Base-by-base conservation (phyloP, 106 monocot genomes). In the Dioscorea zingiberensis region DNA sequence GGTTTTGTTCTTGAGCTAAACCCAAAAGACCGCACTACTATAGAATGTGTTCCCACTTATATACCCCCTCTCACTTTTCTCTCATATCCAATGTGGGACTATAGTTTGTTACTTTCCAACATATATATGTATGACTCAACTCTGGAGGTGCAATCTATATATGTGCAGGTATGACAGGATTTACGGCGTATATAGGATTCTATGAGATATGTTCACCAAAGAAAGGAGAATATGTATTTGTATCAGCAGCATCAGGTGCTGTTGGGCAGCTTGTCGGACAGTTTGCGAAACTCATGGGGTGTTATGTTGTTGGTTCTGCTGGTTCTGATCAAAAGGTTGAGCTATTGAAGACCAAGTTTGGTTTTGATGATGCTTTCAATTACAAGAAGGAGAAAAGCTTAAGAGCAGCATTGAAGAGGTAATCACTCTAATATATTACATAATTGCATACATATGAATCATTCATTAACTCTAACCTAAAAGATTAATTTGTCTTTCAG, bases 301-400 rank as follows among this genome's bases (percentile, higher is more conserved):
- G 79, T 28, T 74, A 79, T 69, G 79, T 74, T 9, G 79, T 74
- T 27, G 79, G 79, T 12, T 62, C 48, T 65, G 65, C 65, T 65
- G 65, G 65, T 0, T 45, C 14, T 44, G 19, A 65, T 45, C 48
- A 65, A 0, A 65, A 65, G 65, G 65, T 86, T 10, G 58, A 66
- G 57, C 51, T 82, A 21, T 22, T 82, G 69, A 86, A 75, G 55
- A 61, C 38, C 59, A 86, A 86, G 69, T 76, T 81, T 61, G 81
- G 81, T 22, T 86, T 82, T 57, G 78, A 86, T 25, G 81, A 85
- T 25, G 85, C 78, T 47, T 85, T 85, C 46, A 85, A 85, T 44
- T 85, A 86, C 64, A 86, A 82, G 55, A 72, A 85, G 54, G 81
- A 78, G 26, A 23, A 54, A 1, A 75, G 78, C 59, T 58, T 75